A percentile compares a stretch with the other conserved stretches of the same genome.
Evolutionary conservation across 2,329 filamentous ascomycete species (phyloP).

Genomic region (Colletotrichum endophyticum): DNA sequence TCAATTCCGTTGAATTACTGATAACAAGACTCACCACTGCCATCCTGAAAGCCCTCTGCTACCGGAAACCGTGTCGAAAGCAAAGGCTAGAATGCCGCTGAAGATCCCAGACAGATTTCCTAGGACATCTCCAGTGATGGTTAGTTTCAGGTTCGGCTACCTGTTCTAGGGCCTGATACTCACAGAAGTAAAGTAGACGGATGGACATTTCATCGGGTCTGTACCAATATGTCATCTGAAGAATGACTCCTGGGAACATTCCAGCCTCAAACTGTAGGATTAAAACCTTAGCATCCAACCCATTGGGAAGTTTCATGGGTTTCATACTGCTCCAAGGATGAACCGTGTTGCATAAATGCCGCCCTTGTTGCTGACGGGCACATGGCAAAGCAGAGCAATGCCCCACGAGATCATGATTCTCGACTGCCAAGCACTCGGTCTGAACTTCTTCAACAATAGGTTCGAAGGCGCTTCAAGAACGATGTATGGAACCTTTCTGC

Average conservation of each 20-base stretch:
- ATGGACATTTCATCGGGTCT: constrained; percentile 51
- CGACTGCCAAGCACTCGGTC: constrained; percentile 43
- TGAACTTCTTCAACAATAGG: constrained; percentile 41
- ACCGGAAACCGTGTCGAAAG: constrained; percentile 42
- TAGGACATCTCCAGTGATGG: constrained; percentile 32
- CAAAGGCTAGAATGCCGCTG: constrained; percentile 47
- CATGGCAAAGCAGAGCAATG: constrained; percentile 36
- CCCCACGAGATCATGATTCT: constrained; percentile 47
- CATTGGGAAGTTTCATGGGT: constrained; percentile 29
- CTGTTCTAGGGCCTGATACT: constrained; percentile 16
- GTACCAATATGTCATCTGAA: constrained; percentile 54
- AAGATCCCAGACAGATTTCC: constrained; percentile 46
- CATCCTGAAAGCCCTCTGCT: constrained; percentile 37
- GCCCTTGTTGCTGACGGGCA: constrained; percentile 38
- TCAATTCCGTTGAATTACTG: not conserved
- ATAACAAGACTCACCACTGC: constrained; percentile 29
- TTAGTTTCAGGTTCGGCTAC: not conserved
- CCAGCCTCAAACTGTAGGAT: constrained; percentile 38
- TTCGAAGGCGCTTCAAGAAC: constrained; percentile 44
- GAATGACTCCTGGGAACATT: constrained; percentile 45
- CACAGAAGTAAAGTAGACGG: constrained; percentile 50
- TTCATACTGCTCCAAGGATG: constrained; percentile 39
- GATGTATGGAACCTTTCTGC: constrained; percentile 40
- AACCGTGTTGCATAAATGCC: constrained; percentile 42
- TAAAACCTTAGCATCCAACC: not conserved